Percentiles rank a stretch among this genome's conserved stretches.
Conservation (phyloP, 2,329 filamentous ascomycete species). For the Mariannaea sp. region DNA sequence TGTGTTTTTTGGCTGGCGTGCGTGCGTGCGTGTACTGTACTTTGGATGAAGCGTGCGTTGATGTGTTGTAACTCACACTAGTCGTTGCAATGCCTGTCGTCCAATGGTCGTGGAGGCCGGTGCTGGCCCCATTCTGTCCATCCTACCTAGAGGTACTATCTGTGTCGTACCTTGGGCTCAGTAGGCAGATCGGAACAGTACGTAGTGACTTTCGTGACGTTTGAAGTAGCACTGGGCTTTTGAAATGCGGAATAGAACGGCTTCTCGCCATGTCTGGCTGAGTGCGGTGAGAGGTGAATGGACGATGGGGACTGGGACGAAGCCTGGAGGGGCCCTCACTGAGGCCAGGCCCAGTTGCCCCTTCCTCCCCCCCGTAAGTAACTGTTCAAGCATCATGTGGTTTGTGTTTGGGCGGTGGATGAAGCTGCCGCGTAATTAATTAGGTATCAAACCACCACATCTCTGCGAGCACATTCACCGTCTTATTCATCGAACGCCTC, state of each 20-base stretch:
- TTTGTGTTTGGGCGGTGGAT: neutral
- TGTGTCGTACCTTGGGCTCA: too few species aligned
- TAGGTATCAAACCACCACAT: constrained; percentile 16
- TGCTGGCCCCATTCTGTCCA: constrained; percentile 1
- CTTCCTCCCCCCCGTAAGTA: too few species aligned
- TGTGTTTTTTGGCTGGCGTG: too few species aligned
- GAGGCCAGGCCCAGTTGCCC: constrained; percentile 1
- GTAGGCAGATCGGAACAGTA: too few species aligned
- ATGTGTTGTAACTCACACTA: constrained; percentile 22
- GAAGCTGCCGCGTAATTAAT: neutral
- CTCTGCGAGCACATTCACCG: constrained; percentile 12
- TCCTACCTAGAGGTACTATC: too few species aligned
- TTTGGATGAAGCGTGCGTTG: too few species aligned
- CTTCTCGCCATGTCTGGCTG: neutral
- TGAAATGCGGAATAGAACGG: constrained; percentile 10
- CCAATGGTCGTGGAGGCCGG: constrained; percentile 11
- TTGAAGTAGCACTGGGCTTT: neutral
- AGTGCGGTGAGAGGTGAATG: constrained; percentile 14
- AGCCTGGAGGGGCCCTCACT: neutral
- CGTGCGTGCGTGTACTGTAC: too few species aligned
- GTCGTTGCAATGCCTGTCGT: constrained; percentile 2
- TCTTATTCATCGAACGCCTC: constrained; percentile 7
- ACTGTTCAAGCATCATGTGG: neutral
- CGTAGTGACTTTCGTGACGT: too few species aligned
- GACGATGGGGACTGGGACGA: too few species aligned